These are phyloP conservation scores for Diphasiastrum complanatum DNA, from an alignment of 83 land plant genomes.

Conservation along the genomic window DNA sequence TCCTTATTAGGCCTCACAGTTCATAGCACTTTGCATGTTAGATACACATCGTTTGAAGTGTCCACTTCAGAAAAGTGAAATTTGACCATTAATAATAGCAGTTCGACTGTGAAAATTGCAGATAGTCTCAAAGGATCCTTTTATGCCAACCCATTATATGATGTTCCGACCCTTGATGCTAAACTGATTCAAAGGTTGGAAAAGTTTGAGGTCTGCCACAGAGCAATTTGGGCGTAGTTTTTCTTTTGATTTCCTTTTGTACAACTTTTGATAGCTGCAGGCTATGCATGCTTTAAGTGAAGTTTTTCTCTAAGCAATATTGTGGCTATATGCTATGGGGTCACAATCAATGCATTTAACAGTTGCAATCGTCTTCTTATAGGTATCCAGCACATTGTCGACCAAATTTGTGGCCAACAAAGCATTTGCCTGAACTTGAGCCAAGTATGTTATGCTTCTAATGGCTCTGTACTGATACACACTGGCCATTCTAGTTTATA, in stretches of 20 bases:
- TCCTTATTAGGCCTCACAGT: background rate
- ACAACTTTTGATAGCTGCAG: background rate
- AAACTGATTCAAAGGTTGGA: constrained; percentile 53
- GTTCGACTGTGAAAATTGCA: constrained; percentile 17
- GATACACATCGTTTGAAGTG: background rate
- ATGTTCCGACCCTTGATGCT: constrained; percentile 59
- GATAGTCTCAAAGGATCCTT: constrained; percentile 87
- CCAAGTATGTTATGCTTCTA: constrained; percentile 38
- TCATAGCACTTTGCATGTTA: background rate
- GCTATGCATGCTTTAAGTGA: too few relatives aligned
- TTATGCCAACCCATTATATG: constrained; percentile 88
- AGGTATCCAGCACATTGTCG: constrained; percentile 88
- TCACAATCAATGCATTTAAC: too few relatives aligned
- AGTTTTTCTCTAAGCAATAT: too few relatives aligned
- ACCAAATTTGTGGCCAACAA: constrained; percentile 73
- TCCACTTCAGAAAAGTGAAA: background rate
- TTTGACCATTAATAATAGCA: background rate
- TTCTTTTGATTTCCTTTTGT: background rate
- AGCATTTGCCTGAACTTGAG: constrained; percentile 82
- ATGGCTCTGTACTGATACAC: too few relatives aligned
- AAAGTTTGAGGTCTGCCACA: background rate
- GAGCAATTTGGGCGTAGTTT: background rate
- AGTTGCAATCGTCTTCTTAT: constrained; percentile 5
- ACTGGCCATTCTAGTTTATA: too few relatives aligned
- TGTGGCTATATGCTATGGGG: too few relatives aligned